Base-by-base conservation (phyloP, 305 asterid species). In the Ajuga reptans region DNA sequence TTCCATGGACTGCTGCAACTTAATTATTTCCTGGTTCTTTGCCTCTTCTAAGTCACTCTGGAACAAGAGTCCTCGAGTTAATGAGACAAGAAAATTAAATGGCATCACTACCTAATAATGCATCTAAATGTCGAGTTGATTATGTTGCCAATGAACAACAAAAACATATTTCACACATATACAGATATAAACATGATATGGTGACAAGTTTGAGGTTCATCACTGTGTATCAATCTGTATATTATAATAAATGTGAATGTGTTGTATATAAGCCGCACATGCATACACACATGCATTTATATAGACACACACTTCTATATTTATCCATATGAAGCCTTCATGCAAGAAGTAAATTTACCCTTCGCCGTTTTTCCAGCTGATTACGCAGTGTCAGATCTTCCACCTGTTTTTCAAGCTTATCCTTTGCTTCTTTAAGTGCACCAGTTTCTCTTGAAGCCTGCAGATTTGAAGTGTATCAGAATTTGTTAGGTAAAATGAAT, bases 371-470 rank as follows among this genome's bases (percentile, higher is more conserved):
- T 82, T 93, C 97, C 80, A 89, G 85, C 87, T 90, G 96, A 74
- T 90, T 75, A 71, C 94, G 89, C 83, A 86, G 79, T 41, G 94
- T 84, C 62, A 93, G 97, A 75, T 91, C 99, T 81, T 93, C 95
- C 79, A 93, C 96, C 70, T 85, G 87, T 85, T 89, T 89, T 84
- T 89, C 96, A 81, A 93, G 99, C 83, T 91, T 91, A 81, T 87
- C 88, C 79, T 93, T 93, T 33, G 95, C 96, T 83, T 89, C 96
- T 79, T 86, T 86, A 57, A 93, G 95, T 14, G 95, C 95, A n/a
- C 96, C 96, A 12, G 97, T 84, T 84, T 89, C 99, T 81, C 88
- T 86, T 51, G 96, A 80, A 70, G 94, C 96, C 99, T 93, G 80
- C 78, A 83, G 66, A 75, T 65, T 59, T 63, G 54, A 75, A 60